A percentile compares a stretch with the other conserved stretches of the same genome.
phyloP scores from a whole-genome alignment of 495 filamentous ascomycete species.

The Lasiosphaeria ovina region DNA sequence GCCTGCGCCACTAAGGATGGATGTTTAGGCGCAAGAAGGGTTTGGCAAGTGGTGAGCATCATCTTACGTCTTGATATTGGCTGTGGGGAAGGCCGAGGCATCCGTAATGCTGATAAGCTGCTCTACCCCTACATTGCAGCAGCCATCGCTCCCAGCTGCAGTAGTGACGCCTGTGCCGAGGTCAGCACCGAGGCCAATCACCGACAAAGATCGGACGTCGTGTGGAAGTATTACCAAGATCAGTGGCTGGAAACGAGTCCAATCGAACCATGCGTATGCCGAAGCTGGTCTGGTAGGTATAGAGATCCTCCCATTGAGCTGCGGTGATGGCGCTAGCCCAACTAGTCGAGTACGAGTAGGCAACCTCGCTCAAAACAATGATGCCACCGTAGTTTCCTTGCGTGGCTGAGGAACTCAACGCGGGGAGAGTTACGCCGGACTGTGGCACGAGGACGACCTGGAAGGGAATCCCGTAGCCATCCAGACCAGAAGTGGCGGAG shows the following conservation, averaged over 20 bases:
- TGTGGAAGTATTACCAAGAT: conserved; percentile 38
- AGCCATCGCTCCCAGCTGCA: conserved; percentile 28
- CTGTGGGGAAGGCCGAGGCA: conserved; percentile 46
- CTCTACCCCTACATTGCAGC: conserved; percentile 46
- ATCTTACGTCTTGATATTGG: conserved; percentile 44
- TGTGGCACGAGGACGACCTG: conserved; percentile 54
- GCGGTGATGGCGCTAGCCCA: conserved; percentile 55
- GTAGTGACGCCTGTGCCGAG: conserved; percentile 19
- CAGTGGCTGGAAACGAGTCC: conserved; percentile 53
- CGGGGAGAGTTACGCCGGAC: conserved; percentile 48
- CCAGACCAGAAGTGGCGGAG: conserved; percentile 53
- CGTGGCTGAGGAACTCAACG: conserved; percentile 41
- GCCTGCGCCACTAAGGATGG: conserved; percentile 13
- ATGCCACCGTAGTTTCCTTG: conserved; percentile 59
- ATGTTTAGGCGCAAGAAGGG: neutral
- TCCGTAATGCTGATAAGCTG: conserved; percentile 53
- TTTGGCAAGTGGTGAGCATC: neutral
- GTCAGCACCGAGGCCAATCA: neutral
- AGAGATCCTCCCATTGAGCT: conserved; percentile 56
- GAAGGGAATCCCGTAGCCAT: conserved; percentile 62
- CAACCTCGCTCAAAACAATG: conserved; percentile 54
- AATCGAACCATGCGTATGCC: conserved; percentile 62
- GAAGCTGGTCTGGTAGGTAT: conserved; percentile 56
- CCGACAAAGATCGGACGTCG: neutral
- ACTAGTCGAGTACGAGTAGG: conserved; percentile 51